Evolutionary conservation across 2,329 filamentous ascomycete genomes (phyloP).

Genomic region (Seiridium cupressi): DNA sequence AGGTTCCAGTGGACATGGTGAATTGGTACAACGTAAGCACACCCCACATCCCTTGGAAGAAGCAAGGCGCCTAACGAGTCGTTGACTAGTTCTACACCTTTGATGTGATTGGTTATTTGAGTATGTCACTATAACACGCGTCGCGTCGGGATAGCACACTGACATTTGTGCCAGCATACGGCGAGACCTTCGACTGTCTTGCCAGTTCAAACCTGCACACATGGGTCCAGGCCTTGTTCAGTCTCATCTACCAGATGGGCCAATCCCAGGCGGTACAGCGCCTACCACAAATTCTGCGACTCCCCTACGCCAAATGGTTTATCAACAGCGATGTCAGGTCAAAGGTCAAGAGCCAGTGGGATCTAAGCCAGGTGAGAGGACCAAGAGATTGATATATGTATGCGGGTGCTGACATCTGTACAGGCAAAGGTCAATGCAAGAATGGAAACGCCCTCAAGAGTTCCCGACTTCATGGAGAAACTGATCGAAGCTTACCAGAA

Average conservation of each 20-base stretch:
- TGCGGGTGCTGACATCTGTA: background rate
- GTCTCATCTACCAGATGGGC: background rate
- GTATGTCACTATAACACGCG: background rate
- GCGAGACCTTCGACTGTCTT: constrained; percentile 10
- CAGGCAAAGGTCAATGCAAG: constrained; percentile 15
- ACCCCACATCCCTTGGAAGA: background rate
- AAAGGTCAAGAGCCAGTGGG: background rate
- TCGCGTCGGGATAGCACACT: background rate
- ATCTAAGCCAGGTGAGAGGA: background rate
- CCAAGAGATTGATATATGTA: too few species aligned
- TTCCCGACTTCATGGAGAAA: constrained; percentile 19
- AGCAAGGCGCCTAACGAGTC: background rate
- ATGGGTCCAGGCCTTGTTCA: constrained; percentile 8
- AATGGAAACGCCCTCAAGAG: constrained; percentile 9
- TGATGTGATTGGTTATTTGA: constrained; percentile 10
- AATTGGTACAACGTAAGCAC: constrained; percentile 9
- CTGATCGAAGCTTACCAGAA: constrained; percentile 16
- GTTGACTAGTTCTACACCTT: constrained; percentile 9
- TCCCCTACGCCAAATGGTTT: background rate
- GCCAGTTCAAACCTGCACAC: constrained; percentile 4
- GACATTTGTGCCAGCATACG: constrained; percentile 4
- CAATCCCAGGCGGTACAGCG: background rate
- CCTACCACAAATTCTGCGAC: background rate
- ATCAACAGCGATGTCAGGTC: background rate
- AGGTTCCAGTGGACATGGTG: constrained; percentile 1